These are phyloP conservation scores for Crepidotus variabilis DNA, from an alignment of 768 basidiomycete genomes.

Conservation along the genomic window DNA sequence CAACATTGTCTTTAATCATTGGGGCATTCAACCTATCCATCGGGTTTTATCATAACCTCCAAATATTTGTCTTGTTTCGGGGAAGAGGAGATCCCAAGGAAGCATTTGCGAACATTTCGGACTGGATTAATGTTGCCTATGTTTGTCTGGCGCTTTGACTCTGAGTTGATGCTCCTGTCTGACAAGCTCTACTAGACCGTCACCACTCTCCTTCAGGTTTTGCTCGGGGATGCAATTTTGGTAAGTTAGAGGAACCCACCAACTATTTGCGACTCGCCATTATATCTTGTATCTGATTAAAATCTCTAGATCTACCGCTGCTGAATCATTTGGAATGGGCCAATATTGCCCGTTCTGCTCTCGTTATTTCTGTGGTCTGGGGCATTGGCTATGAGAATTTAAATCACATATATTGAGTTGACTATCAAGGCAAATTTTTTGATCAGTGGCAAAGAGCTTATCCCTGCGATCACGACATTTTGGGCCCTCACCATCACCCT, in stretches of 20 bases:
- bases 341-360: conserved; percentile 11
- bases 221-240: conserved; percentile 12
- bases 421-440: conserved; percentile 5
- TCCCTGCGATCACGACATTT: conserved; percentile 7
- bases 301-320: conserved; percentile 17
- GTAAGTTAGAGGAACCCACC: background rate
- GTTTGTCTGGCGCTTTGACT: background rate
- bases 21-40: conserved; percentile 10
- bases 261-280: background rate
- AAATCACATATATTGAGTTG: conserved; percentile 6
- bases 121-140: conserved; percentile 12
- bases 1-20: background rate
- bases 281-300: background rate
- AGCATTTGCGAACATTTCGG: conserved; percentile 8
- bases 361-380: conserved; percentile 19
- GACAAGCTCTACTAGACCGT: background rate
- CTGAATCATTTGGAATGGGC: conserved; percentile 18
- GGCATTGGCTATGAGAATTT: conserved; percentile 6
- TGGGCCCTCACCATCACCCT: conserved; percentile 12
- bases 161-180: conserved; percentile 8
- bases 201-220: conserved; percentile 4
- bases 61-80: conserved; percentile 11
- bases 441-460: conserved; percentile 3
- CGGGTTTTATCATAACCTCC: conserved; percentile 9
- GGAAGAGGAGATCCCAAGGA: conserved; percentile 8